phyloP scores from a whole-genome alignment of 139 green algal genomes.

The Picochlorum sp. region DNA sequence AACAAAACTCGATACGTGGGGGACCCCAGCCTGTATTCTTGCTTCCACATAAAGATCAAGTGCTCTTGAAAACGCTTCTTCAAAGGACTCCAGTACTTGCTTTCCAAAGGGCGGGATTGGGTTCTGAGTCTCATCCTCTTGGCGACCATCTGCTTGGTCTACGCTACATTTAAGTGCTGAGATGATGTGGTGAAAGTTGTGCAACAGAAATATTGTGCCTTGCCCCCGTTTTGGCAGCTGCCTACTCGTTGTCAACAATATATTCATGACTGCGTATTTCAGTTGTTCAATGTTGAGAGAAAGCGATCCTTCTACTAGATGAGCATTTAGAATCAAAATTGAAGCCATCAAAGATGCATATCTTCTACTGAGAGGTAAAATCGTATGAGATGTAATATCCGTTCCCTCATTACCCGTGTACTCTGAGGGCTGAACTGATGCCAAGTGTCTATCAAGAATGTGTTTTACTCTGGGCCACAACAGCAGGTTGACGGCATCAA shows the following conservation, averaged over 20 bases:
- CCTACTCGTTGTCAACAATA: conserved; percentile 46
- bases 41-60: conserved; percentile 77
- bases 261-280: conserved; percentile 50
- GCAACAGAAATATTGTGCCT: conserved; percentile 88
- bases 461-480: conserved; percentile 90
- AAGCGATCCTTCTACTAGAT: conserved; percentile 50
- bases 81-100: conserved; percentile 67
- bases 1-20: conserved; percentile 23
- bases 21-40: conserved; percentile 39
- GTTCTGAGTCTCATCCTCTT: background rate
- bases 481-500: conserved; percentile 85
- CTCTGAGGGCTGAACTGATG: conserved; percentile 39
- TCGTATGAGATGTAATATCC: background rate
- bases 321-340: conserved; percentile 70
- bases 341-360: conserved; percentile 75
- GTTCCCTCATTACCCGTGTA: background rate
- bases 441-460: conserved; percentile 70
- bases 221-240: conserved; percentile 25
- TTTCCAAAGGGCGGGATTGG: conserved; percentile 25
- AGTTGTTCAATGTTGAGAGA: conserved; percentile 62
- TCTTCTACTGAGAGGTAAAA: conserved; percentile 22
- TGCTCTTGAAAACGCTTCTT: conserved; percentile 60
- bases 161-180: conserved; percentile 36
- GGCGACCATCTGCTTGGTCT: background rate
- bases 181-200: conserved; percentile 81